phyloP scores from a whole-genome alignment of 805 yeast genomes.

The Nakazawaea anatomiae region DNA sequence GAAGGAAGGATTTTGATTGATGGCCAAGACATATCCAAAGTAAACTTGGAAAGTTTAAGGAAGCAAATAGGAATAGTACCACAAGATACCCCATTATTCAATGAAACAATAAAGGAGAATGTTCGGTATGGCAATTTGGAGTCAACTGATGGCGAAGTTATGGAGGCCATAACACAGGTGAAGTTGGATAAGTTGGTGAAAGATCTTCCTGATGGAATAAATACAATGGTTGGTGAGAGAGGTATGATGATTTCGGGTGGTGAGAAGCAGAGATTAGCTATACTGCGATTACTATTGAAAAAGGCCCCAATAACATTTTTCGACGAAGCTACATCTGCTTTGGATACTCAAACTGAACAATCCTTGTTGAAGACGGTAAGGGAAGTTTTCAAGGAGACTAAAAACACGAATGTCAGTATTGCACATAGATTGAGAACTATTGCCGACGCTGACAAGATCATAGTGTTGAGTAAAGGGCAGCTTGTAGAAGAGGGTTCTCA shows the following conservation, averaged over 20 bases:
- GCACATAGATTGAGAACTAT: slow-evolving; percentile 93
- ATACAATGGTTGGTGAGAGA: slow-evolving; percentile 90
- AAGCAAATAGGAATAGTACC: slow-evolving; percentile 86
- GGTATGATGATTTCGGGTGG: slow-evolving; percentile 99
- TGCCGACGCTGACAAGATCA: slow-evolving; percentile 90
- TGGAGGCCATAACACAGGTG: slow-evolving; percentile 59
- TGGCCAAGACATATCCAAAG: slow-evolving; percentile 78
- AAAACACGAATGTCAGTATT: slow-evolving; percentile 77
- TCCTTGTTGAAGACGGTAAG: slow-evolving; percentile 71
- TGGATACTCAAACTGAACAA: slow-evolving; percentile 95
- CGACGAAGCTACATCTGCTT: slow-evolving; percentile 95
- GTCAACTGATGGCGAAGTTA: slow-evolving; percentile 70
- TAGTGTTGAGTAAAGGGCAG: slow-evolving; percentile 71
- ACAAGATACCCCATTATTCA: slow-evolving; percentile 94
- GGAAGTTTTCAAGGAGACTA: slow-evolving; percentile 47
- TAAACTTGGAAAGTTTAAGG: slow-evolving; percentile 72
- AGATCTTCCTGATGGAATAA: slow-evolving; percentile 76
- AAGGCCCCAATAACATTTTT: slow-evolving; percentile 86
- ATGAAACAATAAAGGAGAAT: slow-evolving; percentile 83
- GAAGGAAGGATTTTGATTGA: slow-evolving; percentile 77
- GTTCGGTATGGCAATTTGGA: slow-evolving; percentile 77
- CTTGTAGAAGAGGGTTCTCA: slow-evolving; percentile 92
- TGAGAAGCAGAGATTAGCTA: slow-evolving; percentile 92
- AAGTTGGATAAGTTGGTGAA: slow-evolving; percentile 56
- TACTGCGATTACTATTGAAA: slow-evolving; percentile 84